Percentiles rank a stretch among this genome's conserved stretches.
Conservation (phyloP, 805 yeast species). For the Priceomyces medius region DNA sequence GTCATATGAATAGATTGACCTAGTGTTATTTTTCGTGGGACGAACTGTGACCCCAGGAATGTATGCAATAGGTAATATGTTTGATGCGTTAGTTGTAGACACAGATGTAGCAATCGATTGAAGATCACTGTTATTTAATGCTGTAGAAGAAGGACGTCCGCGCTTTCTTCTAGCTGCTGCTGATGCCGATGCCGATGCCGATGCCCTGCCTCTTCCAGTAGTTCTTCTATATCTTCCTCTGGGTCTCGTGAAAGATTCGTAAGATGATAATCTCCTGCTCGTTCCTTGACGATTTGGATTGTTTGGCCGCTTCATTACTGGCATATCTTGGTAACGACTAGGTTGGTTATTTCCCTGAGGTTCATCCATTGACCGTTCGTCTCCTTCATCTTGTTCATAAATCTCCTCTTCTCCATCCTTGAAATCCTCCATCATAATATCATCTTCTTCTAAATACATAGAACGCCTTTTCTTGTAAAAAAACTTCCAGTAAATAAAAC, state of each 20-base stretch:
- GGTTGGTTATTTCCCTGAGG: neutral
- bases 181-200: conserved; percentile 4
- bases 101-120: conserved; percentile 59
- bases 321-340: neutral
- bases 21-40: conserved; percentile 43
- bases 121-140: conserved; percentile 17
- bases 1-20: conserved; percentile 46
- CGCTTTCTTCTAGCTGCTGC: conserved; percentile 16
- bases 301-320: conserved; percentile 3
- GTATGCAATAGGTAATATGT: conserved; percentile 87
- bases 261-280: conserved; percentile 34
- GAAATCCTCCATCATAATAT: conserved; percentile 15
- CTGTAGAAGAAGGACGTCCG: conserved; percentile 20
- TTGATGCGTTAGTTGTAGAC: conserved; percentile 73
- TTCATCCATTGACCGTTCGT: neutral
- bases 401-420: conserved; percentile 15
- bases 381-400: neutral
- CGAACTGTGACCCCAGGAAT: conserved; percentile 88
- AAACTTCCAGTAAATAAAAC: conserved; percentile 25
- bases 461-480: conserved; percentile 36
- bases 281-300: conserved; percentile 3
- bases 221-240: conserved; percentile 18
- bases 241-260: conserved; percentile 46
- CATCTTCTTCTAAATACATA: conserved; percentile 19
- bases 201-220: neutral